phyloP scores from a whole-genome alignment of 345 rosid species.

The Schrenkiella parvula region DNA sequence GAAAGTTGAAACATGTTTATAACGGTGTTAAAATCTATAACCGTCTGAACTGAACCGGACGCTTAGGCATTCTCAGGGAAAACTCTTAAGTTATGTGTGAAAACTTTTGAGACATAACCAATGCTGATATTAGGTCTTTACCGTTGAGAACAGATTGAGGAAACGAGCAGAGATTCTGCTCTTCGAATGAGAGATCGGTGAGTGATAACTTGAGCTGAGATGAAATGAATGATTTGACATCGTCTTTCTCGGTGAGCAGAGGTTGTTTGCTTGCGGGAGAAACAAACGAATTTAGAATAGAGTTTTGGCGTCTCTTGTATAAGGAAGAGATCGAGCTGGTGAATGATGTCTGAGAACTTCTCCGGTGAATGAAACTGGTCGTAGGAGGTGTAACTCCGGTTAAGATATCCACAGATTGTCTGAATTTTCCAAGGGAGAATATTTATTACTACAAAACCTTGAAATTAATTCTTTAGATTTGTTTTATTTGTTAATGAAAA shows the following conservation, averaged over 20 bases:
- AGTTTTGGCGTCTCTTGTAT: conserved; percentile 32
- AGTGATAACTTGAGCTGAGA: conserved; percentile 32
- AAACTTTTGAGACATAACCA: background rate
- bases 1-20: background rate
- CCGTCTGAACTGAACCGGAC: background rate
- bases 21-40: background rate
- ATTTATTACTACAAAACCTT: background rate
- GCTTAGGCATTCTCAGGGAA: background rate
- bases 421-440: conserved; percentile 13
- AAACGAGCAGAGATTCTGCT: conserved; percentile 37
- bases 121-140: conserved; percentile 9
- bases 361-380: conserved; percentile 28
- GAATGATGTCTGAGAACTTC: conserved; percentile 21
- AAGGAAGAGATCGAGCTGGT: conserved; percentile 37
- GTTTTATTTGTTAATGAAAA: background rate
- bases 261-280: conserved; percentile 38
- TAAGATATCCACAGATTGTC: conserved; percentile 59
- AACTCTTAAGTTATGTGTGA: background rate
- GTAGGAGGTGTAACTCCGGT: conserved; percentile 47
- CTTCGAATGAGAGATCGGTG: conserved; percentile 18
- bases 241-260: conserved; percentile 34
- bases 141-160: conserved; percentile 64
- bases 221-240: conserved; percentile 9
- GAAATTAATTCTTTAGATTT: background rate
- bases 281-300: conserved; percentile 26